Base-by-base conservation (phyloP, 1,284 basidiomycete species). In the Apiotrichum gracile region DNA sequence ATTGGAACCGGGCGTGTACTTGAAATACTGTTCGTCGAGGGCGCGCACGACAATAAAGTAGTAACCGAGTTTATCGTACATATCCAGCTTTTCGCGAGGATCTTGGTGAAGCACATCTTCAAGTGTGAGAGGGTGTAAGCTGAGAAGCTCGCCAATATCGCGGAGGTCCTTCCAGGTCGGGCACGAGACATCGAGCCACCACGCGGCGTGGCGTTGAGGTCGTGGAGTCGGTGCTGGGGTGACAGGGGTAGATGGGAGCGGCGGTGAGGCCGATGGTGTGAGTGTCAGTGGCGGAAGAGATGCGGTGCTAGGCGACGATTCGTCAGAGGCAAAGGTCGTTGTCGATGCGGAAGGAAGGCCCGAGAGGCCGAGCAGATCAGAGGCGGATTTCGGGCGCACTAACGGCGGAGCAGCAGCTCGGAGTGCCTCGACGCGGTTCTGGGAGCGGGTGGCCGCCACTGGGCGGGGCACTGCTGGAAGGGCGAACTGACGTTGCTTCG, bases 41-140 rank as follows among this genome's bases (percentile, higher is more conserved):
- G 91, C 87, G 47, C 90, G 83, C 60, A 97, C 88, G 10, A 87
- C 88, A 52, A 97, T 79, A 66, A 97, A 91, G 72, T 96, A 92
- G 74, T 97, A 97, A 0, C 92, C 92, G 9, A 97, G 81, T 57
- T 83, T 84, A 7, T 88, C 85, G 69, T 94, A 97, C 4, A 85
- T 77, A 66, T 97, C 93, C 16, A 96, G 77, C 74, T 97, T 97
- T 74, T 97, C 93, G 33, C 91, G 82, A 19, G 89, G 86, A 60
- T 97, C 92, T 74, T 90, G 86, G 60, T 92, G 89, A n/a, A 97
- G 75, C 33, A 97, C 91, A 76, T 97, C 93, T 73, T 97, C 93
- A 16, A 97, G 81, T 0, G 93, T 97, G 21, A 97, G 79, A 0
- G 93, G 93, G 72, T 97, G 93, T 2, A 97, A 80, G 49, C 45